Base-by-base conservation (phyloP, 257 asterid genomes). In the Solanum lycopersicoides region DNA sequence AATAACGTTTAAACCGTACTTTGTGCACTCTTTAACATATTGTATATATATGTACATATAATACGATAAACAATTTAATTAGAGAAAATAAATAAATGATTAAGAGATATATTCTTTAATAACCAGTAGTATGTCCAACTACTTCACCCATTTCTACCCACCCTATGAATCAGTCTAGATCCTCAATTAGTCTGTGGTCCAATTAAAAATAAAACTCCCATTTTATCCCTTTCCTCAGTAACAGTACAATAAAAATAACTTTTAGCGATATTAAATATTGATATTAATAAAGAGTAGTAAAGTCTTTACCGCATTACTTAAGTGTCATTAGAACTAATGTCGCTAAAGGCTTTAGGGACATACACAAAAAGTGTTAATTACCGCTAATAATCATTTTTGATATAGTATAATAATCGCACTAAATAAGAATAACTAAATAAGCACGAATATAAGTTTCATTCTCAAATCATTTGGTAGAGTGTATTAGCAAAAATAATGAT, bases 141-240 rank as follows among this genome's bases (percentile, higher is more conserved):
- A 94, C 93, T 93, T 93, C 98, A 95, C 91, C 98, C 95, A 93
- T 91, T 93, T 91, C 91, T 92, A 92, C 91, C 97, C 92, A 95
- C 96, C 95, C 68, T 89, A 89, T 92, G 88, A 86, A 35, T 83
- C 72, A 39, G 12, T 63, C 90, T 86, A 45, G 73, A 41, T 76
- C 83, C 84, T 45, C 86, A 83, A 86, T 82, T 87, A 18, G 30
- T 47, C 76, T 86, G 82, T 86, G 82, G 88, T 83, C 92, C 91
- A 91, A 92, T 91, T 28, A 74, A 87, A 88, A 63, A 84, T 47
- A 34, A 82, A 88, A 88, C 50, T 21, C 16, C 73, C 35, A 2
- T 7, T 14, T 75, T 20, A 77, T 82, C 88, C 86, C 88, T n/a
- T n/a, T n/a, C n/a, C n/a, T n/a, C n/a, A n/a, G n/a, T n/a, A n/a